Percentiles rank a stretch among this genome's conserved stretches.
Evolutionary conservation across 2,329 filamentous ascomycete species (phyloP).

Genomic region (Fusarium begoniae): DNA sequence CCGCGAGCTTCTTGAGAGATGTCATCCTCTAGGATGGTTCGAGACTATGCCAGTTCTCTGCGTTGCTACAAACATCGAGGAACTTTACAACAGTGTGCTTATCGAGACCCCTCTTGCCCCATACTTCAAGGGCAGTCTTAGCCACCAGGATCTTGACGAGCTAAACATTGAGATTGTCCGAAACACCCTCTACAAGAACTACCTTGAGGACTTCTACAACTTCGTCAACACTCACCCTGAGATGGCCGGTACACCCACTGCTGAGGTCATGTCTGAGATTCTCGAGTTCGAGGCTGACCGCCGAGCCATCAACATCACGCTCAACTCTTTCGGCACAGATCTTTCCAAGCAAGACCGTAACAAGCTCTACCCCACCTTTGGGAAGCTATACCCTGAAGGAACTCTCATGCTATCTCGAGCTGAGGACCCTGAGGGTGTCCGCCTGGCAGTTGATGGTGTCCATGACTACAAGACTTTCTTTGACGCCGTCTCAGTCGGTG

Average conservation of each 20-base stretch:
- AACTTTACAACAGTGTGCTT: conserved; percentile 96
- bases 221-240: conserved; percentile 93
- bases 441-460: conserved; percentile 91
- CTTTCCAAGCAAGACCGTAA: conserved; percentile 91
- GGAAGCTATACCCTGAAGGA: conserved; percentile 91
- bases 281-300: conserved; percentile 97
- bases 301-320: conserved; percentile 97
- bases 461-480: conserved; percentile 96
- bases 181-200: conserved; percentile 99
- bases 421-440: conserved; percentile 93
- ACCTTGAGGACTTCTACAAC: conserved; percentile 95
- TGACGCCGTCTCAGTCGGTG: conserved; percentile 83
- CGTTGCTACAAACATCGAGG: conserved; percentile 97
- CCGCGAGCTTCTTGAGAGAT: conserved; percentile 91
- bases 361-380: conserved; percentile 95
- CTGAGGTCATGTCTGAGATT: conserved; percentile 95
- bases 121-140: conserved; percentile 97
- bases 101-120: conserved; percentile 95
- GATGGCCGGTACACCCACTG: conserved; percentile 86
- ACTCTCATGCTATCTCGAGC: conserved; percentile 94
- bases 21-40: conserved; percentile 97
- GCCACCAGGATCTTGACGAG: conserved; percentile 96
- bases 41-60: conserved; percentile 98
- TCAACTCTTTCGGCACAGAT: conserved; percentile 98
- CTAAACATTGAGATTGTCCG: conserved; percentile 99